Conservation (phyloP, 306 rosid species). For the Lotus japonicus region DNA sequence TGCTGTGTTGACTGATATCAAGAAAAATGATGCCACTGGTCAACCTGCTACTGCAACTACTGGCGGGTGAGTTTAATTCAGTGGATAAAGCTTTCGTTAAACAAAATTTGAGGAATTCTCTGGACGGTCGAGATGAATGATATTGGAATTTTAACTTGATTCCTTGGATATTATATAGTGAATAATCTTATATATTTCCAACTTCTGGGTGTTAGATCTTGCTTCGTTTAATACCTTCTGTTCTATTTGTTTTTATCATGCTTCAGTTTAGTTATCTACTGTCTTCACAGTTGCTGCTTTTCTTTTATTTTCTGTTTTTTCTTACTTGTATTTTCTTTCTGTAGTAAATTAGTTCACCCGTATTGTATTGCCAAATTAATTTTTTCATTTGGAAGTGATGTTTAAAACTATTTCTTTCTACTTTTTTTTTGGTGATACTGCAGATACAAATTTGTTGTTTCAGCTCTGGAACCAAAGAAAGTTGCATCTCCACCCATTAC, state of each 20-base stretch:
- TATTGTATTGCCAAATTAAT: neutral
- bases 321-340: neutral
- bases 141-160: constrained; percentile 4
- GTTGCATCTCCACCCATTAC: constrained; percentile 75
- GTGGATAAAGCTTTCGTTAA: constrained; percentile 5
- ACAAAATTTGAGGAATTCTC: neutral
- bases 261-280: constrained; percentile 5
- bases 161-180: neutral
- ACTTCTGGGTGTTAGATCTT: constrained; percentile 4
- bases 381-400: neutral
- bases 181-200: neutral
- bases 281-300: constrained; percentile 5
- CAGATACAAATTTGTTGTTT: constrained; percentile 93
- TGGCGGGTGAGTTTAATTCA: constrained; percentile 72
- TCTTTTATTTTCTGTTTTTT: neutral
- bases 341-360: neutral
- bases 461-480: constrained; percentile 86
- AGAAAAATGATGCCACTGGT: constrained; percentile 85
- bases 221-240: neutral
- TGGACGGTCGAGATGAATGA: constrained; percentile 6
- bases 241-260: constrained; percentile 8
- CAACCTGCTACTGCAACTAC: constrained; percentile 98
- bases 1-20: constrained; percentile 76
- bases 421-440: constrained; percentile 23
- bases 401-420: constrained; percentile 8